Conservation (phyloP, 2,329 filamentous ascomycete species). For the Ophiostoma ulmi region DNA sequence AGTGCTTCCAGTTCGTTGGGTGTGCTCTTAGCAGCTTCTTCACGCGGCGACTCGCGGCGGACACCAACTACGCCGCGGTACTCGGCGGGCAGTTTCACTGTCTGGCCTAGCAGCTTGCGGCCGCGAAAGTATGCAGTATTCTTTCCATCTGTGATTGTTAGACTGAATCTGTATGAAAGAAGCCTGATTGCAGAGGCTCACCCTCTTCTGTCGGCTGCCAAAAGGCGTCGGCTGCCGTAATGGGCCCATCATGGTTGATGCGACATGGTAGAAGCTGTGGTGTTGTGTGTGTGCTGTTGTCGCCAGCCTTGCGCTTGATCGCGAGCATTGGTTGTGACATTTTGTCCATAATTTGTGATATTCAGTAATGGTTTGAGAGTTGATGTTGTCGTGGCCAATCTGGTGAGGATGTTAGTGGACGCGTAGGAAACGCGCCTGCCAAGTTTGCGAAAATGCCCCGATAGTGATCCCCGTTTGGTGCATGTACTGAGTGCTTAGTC, state of each 20-base stretch:
- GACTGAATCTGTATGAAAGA: too few relatives aligned
- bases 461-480: background rate
- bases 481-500: background rate
- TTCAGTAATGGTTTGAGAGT: background rate
- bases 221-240: slow-evolving; percentile 59
- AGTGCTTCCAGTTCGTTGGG: slow-evolving; percentile 15
- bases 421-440: slow-evolving; percentile 6
- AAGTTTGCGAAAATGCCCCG: background rate
- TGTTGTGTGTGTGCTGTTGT: slow-evolving; percentile 39
- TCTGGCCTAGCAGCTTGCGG: slow-evolving; percentile 66
- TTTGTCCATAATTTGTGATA: background rate
- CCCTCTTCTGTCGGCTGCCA: slow-evolving; percentile 55
- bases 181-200: background rate
- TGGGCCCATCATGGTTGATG: slow-evolving; percentile 70
- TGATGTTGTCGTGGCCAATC: background rate
- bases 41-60: slow-evolving; percentile 35
- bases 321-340: slow-evolving; percentile 44
- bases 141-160: slow-evolving; percentile 41
- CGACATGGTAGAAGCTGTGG: slow-evolving; percentile 75
- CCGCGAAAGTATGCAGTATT: slow-evolving; percentile 69
- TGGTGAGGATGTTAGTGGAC: background rate
- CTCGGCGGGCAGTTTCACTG: slow-evolving; percentile 61
- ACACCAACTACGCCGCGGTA: slow-evolving; percentile 63
- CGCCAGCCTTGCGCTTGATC: slow-evolving; percentile 31
- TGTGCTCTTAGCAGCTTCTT: slow-evolving; percentile 28